Evolutionary conservation across 2,329 filamentous ascomycete species (phyloP).

Genomic region (Colletotrichum lini): DNA sequence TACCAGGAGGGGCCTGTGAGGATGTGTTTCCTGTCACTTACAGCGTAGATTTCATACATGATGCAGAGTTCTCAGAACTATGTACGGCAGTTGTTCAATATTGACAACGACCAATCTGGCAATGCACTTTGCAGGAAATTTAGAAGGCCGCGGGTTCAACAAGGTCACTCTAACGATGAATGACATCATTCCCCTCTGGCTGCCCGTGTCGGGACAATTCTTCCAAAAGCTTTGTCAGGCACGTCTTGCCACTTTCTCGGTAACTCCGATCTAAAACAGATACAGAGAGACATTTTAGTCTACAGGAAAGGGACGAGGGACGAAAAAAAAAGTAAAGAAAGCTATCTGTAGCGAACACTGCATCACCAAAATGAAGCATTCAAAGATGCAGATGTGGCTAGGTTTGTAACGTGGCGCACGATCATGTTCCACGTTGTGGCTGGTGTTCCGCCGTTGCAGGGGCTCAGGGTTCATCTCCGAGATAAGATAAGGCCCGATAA

Average conservation of each 20-base stretch:
- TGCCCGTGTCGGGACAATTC: background rate
- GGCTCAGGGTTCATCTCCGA: background rate
- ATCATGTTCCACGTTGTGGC: background rate
- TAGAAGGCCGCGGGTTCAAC: background rate
- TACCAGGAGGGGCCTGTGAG: too few species aligned
- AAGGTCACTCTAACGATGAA: constrained; percentile 7
- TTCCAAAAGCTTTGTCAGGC: background rate
- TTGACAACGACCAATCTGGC: too few species aligned
- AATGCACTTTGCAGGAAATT: background rate
- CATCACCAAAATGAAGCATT: background rate
- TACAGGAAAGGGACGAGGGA: too few species aligned
- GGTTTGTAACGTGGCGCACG: background rate
- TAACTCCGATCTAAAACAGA: background rate
- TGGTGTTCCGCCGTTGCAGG: background rate
- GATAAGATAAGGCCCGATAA: constrained; percentile 17
- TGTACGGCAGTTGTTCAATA: background rate
- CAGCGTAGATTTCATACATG: constrained; percentile 44
- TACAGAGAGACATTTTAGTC: too few species aligned
- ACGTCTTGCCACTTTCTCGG: too few species aligned
- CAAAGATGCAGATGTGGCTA: background rate
- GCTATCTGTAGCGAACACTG: background rate
- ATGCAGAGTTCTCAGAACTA: background rate
- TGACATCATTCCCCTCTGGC: constrained; percentile 15
- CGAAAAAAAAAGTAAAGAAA: too few species aligned
- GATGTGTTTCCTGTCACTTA: constrained; percentile 7